Evolutionary conservation across 208 protist genomes (phyloP).

Genomic region (Leishmania turanica): DNA sequence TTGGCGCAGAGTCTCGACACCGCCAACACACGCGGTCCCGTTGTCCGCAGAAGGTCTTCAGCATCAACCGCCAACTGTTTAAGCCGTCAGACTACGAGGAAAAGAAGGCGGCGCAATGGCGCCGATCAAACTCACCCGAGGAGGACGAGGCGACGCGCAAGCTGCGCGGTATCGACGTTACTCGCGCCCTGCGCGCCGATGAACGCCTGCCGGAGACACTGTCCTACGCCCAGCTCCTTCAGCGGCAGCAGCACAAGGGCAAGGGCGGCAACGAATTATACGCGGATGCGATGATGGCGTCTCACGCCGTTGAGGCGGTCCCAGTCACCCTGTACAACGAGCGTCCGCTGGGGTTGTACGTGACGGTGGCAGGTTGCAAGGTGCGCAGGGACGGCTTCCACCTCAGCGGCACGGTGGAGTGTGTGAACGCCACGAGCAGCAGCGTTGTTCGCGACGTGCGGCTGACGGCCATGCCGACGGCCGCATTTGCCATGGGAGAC

Average conservation of each 20-base stretch:
- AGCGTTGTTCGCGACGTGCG: slow-evolving; percentile 23
- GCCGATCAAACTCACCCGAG: slow-evolving; percentile 34
- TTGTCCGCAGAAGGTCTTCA: slow-evolving; percentile 33
- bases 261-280: background rate
- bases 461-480: slow-evolving; percentile 18
- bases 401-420: slow-evolving; percentile 37
- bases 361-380: slow-evolving; percentile 46
- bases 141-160: slow-evolving; percentile 80
- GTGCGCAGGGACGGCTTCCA: slow-evolving; percentile 45
- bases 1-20: slow-evolving; percentile 1
- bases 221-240: slow-evolving; percentile 55
- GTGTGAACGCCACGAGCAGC: slow-evolving; percentile 47
- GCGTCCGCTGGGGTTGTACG: slow-evolving; percentile 36
- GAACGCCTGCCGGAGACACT: slow-evolving; percentile 70
- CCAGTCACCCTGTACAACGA: slow-evolving; percentile 49
- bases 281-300: slow-evolving; percentile 12
- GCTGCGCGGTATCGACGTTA: slow-evolving; percentile 83
- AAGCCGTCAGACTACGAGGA: slow-evolving; percentile 55
- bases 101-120: slow-evolving; percentile 11
- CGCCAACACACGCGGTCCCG: background rate
- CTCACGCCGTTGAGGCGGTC: slow-evolving; percentile 15
- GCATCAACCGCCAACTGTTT: slow-evolving; percentile 69
- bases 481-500: slow-evolving; percentile 14
- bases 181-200: slow-evolving; percentile 50
- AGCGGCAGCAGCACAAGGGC: slow-evolving; percentile 9